Evolutionary conservation across 1,139 yeast genomes (phyloP), one percentile per base, ranked within the genome.

Genomic region (Lodderomyces elongisporus): DNA sequence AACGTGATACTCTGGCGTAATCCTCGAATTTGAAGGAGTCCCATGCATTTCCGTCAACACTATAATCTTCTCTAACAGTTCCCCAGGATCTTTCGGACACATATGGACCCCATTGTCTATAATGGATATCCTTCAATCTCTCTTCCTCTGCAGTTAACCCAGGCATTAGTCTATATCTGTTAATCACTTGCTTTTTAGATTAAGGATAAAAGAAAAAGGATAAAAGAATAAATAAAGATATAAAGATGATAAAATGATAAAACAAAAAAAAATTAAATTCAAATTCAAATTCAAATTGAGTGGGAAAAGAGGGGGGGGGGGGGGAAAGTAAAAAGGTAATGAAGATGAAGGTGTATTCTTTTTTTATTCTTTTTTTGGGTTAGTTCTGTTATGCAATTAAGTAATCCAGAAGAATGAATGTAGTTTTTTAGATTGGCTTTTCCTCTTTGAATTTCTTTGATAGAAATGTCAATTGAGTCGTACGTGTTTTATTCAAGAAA

Each of bases 81-180:
- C 94, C 85, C 97, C 97, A 89, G 47, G 85, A 87, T 40, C 97
- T 73, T 56, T 89, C 97, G 32, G 89, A 79, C 33, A 88, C 70
- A 51, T 87, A 89, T 4, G 95, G 91, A 8, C 97, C 97, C 95
- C 96, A 89, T 42, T 84, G 72, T 49, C 81, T 77, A 85, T 93
- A 85, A 56, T 82, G 79, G 52, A 76, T 76, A 34, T 68, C 60
- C 38, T 69, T 68, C 32, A 88, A 70, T 36, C 95, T 71, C 39
- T 62, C 62, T 57, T 85, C 95, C 60, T 87, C 96, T 10, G 73
- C 76, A 12, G 71, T 66, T 28, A 61, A 40, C 7, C 46, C 45
- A 10, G 37, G 14, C 44, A 38, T 37, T 29, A 17, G 10, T 20
- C 9, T 17, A 17, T 10, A 24, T n/a, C n/a, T n/a, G n/a, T n/a